Evolutionary conservation across 805 yeast species (phyloP), one percentile per base, ranked within the genome.

Genomic region (Saccharomycopsis vini): DNA sequence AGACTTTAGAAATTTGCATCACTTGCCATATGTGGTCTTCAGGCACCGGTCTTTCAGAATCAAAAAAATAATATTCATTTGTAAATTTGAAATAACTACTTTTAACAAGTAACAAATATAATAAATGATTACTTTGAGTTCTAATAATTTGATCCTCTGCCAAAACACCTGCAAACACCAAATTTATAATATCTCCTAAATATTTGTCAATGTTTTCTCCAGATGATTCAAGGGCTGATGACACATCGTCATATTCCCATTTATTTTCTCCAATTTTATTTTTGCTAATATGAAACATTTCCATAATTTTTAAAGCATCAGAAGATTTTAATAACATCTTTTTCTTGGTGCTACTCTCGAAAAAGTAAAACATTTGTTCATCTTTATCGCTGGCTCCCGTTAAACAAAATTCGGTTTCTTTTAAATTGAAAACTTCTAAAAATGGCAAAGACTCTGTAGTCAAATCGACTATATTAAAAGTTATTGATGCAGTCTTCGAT

Each of bases 11-110:
- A 4, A 75, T 61, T 1, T 69, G 54, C 2, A 67, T 68, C 12
- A 77, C 67, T 57, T 72, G 75, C 26, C 69, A 70, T 3, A 72
- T 63, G 36, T 72, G 66, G 46, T 76, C 74, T 21, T 21, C 40
- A 24, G 40, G 40, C 2, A 37, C 10, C 31, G n/a, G 16, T 23
- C 16, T 23, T 37, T 37, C 40, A 21, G 30, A 31, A 20, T 21
- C 16, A 26, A 22, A 21, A 16, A 37, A 13, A 10, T 21, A 21
- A 5, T 9, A 9, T 10, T 5, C n/a, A 34, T 7, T 5, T 5
- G 9, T 22, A 34, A 10, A 6, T 21, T 34, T 34, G 23, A 34
- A 34, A 16, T 37, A 23, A 3, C 10, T 10, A 52, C 67, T 71
- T 29, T 67, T 66, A 3, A 64, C 55, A 2, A 68, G 61, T 36